A percentile compares a stretch with the other conserved stretches of the same genome.
Conservation (phyloP, 495 filamentous ascomycete genomes). For the Lophiotrema nucula region DNA sequence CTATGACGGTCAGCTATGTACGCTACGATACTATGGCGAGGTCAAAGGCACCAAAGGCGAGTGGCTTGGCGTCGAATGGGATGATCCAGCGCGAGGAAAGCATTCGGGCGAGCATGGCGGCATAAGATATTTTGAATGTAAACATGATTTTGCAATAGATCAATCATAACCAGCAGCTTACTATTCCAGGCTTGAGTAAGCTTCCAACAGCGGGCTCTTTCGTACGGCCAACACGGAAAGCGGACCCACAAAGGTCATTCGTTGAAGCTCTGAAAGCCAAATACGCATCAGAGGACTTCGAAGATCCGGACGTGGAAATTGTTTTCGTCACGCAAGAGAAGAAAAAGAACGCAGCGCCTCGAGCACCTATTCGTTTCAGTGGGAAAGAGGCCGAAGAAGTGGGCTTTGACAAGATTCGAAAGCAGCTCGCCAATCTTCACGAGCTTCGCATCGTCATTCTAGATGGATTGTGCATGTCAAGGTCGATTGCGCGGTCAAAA, state of each 20-base stretch:
- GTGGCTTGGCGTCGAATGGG: slow-evolving; percentile 98
- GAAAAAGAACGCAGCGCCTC: background rate
- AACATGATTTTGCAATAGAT: slow-evolving; percentile 17
- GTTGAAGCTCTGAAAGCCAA: slow-evolving; percentile 77
- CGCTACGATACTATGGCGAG: slow-evolving; percentile 76
- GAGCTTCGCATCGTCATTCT: slow-evolving; percentile 79
- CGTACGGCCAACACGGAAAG: slow-evolving; percentile 69
- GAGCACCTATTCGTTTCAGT: slow-evolving; percentile 63
- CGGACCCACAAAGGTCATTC: slow-evolving; percentile 67
- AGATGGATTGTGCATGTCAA: slow-evolving; percentile 65
- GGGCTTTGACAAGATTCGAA: slow-evolving; percentile 89
- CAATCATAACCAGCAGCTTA: slow-evolving; percentile 8
- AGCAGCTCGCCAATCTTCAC: slow-evolving; percentile 70
- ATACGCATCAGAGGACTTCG: slow-evolving; percentile 62
- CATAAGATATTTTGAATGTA: slow-evolving; percentile 82
- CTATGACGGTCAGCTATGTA: slow-evolving; percentile 71
- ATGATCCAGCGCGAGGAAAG: slow-evolving; percentile 79
- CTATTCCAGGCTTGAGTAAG: slow-evolving; percentile 58
- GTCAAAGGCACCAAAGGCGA: slow-evolving; percentile 72
- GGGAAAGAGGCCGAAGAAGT: slow-evolving; percentile 91
- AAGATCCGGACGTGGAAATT: slow-evolving; percentile 23
- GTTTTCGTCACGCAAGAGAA: slow-evolving; percentile 32
- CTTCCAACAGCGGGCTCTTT: slow-evolving; percentile 77
- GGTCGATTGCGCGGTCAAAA: slow-evolving; percentile 41
- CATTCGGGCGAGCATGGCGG: slow-evolving; percentile 82